These are phyloP conservation scores for Dothiorella sarmentorum DNA, from an alignment of 2,329 filamentous ascomycete species.

Conservation along the genomic window DNA sequence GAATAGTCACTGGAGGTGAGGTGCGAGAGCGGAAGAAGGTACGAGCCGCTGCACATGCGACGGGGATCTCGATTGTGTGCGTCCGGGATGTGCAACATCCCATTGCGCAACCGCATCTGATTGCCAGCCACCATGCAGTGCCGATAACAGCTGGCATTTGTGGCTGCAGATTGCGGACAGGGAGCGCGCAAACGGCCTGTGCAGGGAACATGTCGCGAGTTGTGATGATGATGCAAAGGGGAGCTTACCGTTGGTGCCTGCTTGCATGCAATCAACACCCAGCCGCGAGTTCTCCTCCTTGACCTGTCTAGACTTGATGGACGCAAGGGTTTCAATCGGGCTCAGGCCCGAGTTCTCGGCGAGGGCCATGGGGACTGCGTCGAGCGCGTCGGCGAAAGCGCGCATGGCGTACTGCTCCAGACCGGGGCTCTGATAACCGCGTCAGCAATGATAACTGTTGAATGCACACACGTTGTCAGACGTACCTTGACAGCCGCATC, in stretches of 20 bases:
- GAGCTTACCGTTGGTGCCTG: slow-evolving; percentile 73
- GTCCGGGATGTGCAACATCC: slow-evolving; percentile 10
- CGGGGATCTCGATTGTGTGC: slow-evolving; percentile 14
- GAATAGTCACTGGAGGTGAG: slow-evolving; percentile 6
- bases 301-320: slow-evolving; percentile 94
- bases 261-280: slow-evolving; percentile 97
- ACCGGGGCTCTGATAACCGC: slow-evolving; percentile 67
- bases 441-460: slow-evolving; percentile 8
- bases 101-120: slow-evolving; percentile 7
- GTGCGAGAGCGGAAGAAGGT: slow-evolving; percentile 9
- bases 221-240: slow-evolving; percentile 19
- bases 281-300: slow-evolving; percentile 76
- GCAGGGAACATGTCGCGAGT: slow-evolving; percentile 1
- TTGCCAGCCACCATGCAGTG: slow-evolving; percentile 16
- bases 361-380: slow-evolving; percentile 89
- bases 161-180: slow-evolving; percentile 18
- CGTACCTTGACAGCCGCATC: slow-evolving; percentile 78
- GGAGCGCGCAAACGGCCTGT: slow-evolving; percentile 13
- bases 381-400: slow-evolving; percentile 91
- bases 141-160: slow-evolving; percentile 11
- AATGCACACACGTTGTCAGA: neutral
- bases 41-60: slow-evolving; percentile 19
- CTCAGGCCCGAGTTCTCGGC: slow-evolving; percentile 96
- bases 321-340: slow-evolving; percentile 90
- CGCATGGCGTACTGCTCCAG: slow-evolving; percentile 99